phyloP scores from a whole-genome alignment of 345 rosid genomes.

The Hibiscus mutabilis region DNA sequence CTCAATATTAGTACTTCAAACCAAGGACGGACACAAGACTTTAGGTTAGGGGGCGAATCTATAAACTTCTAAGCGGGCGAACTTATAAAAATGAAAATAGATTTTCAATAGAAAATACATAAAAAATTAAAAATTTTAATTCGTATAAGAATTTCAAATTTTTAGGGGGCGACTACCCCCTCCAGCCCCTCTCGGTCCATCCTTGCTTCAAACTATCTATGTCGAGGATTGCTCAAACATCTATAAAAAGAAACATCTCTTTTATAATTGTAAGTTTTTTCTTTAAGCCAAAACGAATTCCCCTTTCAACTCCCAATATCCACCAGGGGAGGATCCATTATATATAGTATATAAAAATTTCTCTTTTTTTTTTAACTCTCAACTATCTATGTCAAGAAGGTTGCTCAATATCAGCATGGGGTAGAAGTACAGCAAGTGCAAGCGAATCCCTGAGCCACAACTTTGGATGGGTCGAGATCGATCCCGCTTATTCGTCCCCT shows the following conservation, averaged over 20 bases:
- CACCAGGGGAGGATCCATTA: background rate
- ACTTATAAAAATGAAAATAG: no score
- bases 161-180: no score
- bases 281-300: background rate
- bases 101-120: no score
- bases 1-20: no score
- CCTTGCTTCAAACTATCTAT: background rate
- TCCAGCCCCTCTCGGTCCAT: no score
- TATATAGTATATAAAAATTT: background rate
- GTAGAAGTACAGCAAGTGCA: conserved; percentile 16
- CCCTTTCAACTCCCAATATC: background rate
- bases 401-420: conserved; percentile 45
- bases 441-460: conserved; percentile 29
- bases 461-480: conserved; percentile 51
- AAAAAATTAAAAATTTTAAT: no score
- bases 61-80: no score
- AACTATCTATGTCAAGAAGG: conserved; percentile 24
- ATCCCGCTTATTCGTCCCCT: conserved; percentile 31
- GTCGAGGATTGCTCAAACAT: background rate
- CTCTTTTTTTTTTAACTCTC: background rate
- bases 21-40: no score
- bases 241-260: conserved; percentile 15
- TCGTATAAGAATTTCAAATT: no score
- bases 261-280: background rate
- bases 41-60: no score